A percentile compares a stretch with the other conserved stretches of the same genome.
Evolutionary conservation across 768 basidiomycete species (phyloP).

Genomic region (Termitomyces sp.): DNA sequence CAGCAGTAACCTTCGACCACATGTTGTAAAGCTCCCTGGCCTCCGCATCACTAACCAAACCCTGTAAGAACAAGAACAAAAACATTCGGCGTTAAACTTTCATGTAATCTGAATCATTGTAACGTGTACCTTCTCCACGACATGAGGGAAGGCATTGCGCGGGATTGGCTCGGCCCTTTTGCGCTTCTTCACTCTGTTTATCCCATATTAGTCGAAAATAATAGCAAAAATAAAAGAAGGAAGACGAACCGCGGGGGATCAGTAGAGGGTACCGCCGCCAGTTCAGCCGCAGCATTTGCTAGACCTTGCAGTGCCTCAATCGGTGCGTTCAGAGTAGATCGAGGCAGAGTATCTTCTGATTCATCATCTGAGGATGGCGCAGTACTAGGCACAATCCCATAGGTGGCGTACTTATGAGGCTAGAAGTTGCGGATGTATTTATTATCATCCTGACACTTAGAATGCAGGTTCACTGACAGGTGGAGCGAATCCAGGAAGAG

Average conservation of each 20-base stretch:
- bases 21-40: constrained; percentile 91
- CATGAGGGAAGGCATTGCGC: constrained; percentile 82
- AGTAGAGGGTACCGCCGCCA: constrained; percentile 72
- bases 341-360: constrained; percentile 82
- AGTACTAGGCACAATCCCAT: constrained; percentile 83
- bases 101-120: background rate
- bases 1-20: constrained; percentile 39
- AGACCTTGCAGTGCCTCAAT: constrained; percentile 92
- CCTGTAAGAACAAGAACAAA: constrained; percentile 35
- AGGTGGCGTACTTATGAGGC: constrained; percentile 88
- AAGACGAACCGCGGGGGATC: constrained; percentile 50
- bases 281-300: constrained; percentile 93
- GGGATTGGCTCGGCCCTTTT: constrained; percentile 80
- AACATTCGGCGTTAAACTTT: background rate
- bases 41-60: constrained; percentile 79
- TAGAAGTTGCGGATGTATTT: constrained; percentile 22
- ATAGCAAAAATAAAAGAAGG: constrained; percentile 2
- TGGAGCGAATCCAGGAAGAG: constrained; percentile 87
- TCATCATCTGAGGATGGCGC: constrained; percentile 87
- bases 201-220: constrained; percentile 3
- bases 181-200: constrained; percentile 70
- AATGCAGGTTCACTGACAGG: constrained; percentile 47
- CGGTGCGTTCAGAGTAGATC: constrained; percentile 81
- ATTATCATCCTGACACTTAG: constrained; percentile 3
- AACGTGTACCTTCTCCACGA: constrained; percentile 69